phyloP scores from a whole-genome alignment of 306 rosid species.

The Erythrophleum fordii region DNA sequence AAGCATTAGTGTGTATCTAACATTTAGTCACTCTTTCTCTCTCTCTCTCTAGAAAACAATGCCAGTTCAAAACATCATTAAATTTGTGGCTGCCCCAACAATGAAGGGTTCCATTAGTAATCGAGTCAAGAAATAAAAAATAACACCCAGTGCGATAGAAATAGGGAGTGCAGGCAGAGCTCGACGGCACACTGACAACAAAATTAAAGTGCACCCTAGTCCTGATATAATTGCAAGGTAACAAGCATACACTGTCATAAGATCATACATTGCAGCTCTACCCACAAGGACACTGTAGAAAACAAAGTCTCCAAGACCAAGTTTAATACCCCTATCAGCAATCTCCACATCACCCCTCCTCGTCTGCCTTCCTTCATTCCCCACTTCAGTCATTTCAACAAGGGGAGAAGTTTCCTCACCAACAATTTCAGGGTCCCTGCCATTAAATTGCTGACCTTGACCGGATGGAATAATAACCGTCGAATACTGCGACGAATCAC shows the following conservation, averaged over 20 bases:
- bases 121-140: slow-evolving; percentile 89
- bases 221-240: slow-evolving; percentile 95
- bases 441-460: slow-evolving; percentile 32
- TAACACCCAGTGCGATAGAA: slow-evolving; percentile 79
- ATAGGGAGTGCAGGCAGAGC: slow-evolving; percentile 95
- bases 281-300: slow-evolving; percentile 97
- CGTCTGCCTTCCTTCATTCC: slow-evolving; percentile 44
- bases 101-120: slow-evolving; percentile 90
- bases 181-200: slow-evolving; percentile 72
- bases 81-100: slow-evolving; percentile 85
- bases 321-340: slow-evolving; percentile 74
- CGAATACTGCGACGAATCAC: slow-evolving; percentile 48
- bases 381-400: slow-evolving; percentile 52
- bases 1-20: slow-evolving; percentile 39
- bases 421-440: slow-evolving; percentile 43
- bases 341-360: slow-evolving; percentile 50
- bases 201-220: slow-evolving; percentile 86
- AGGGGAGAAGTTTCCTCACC: slow-evolving; percentile 76
- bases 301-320: slow-evolving; percentile 92
- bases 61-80: slow-evolving; percentile 77
- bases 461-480: slow-evolving; percentile 31
- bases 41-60: slow-evolving; percentile 15
- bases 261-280: slow-evolving; percentile 98
- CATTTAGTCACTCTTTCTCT: slow-evolving; percentile 25
- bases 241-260: slow-evolving; percentile 96